Conservation (phyloP, 495 filamentous ascomycete genomes). For the Evernia prunastri region DNA sequence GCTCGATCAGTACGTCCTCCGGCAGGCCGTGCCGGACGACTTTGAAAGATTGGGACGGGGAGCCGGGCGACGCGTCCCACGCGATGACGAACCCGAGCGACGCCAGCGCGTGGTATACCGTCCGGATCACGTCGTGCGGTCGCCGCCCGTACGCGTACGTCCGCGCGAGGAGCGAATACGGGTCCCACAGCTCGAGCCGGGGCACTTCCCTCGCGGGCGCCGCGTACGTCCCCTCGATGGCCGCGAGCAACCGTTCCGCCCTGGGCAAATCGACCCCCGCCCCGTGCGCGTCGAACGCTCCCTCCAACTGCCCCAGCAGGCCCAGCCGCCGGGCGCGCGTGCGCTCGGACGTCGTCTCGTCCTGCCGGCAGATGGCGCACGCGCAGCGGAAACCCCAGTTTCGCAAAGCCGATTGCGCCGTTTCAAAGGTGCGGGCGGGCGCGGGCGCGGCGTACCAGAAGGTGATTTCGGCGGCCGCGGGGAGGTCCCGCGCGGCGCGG, state of each 20-base stretch:
- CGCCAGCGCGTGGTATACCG: constrained; percentile 31
- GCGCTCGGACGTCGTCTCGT: constrained; percentile 14
- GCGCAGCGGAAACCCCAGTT: constrained; percentile 45
- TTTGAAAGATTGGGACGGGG: constrained; percentile 18
- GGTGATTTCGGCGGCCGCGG: constrained; percentile 43
- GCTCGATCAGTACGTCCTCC: constrained; percentile 27
- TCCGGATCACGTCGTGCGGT: constrained; percentile 27
- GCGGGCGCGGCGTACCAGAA: constrained; percentile 32
- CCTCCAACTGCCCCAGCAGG: constrained; percentile 16
- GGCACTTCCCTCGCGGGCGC: constrained; percentile 28
- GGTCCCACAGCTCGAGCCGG: constrained; percentile 28
- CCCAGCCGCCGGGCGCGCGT: constrained; percentile 18
- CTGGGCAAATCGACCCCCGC: constrained; percentile 6
- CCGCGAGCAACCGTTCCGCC: constrained; percentile 24
- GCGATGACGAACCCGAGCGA: constrained; percentile 39
- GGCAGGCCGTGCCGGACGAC: constrained; percentile 41
- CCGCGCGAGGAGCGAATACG: constrained; percentile 31
- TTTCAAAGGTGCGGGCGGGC: constrained; percentile 21
- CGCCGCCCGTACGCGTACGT: constrained; percentile 15
- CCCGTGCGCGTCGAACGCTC: neutral
- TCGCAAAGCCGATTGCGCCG: constrained; percentile 21
- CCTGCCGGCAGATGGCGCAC: constrained; percentile 38
- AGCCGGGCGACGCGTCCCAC: constrained; percentile 10
- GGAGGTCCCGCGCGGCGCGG: constrained; percentile 42
- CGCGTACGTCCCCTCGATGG: constrained; percentile 32